phyloP scores from a whole-genome alignment of 2,329 filamentous ascomycete species.

The Claviceps spartinae region DNA sequence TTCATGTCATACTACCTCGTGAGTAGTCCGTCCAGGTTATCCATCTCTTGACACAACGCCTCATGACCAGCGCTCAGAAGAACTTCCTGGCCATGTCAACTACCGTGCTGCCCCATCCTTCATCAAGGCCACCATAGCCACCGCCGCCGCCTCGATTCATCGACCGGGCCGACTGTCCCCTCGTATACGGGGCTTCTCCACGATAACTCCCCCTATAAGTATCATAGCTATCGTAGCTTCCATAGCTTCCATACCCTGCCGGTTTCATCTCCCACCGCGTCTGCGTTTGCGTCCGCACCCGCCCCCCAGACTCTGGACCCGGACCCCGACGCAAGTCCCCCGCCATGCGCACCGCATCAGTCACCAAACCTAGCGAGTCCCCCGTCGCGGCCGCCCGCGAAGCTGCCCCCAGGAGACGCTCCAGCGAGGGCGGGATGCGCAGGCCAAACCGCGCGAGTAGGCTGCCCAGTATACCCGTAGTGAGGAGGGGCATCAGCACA shows the following conservation, averaged over 20 bases:
- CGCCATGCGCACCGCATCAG: constrained; percentile 43
- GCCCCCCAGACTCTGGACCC: too few species aligned
- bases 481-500: constrained; percentile 76
- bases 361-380: constrained; percentile 34
- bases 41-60: neutral
- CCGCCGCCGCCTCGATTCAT: constrained; percentile 1
- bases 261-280: too few species aligned
- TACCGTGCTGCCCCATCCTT: constrained; percentile 22
- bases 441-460: constrained; percentile 70
- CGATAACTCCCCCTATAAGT: constrained; percentile 7
- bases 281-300: too few species aligned
- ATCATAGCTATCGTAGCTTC: neutral
- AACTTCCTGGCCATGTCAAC: constrained; percentile 29
- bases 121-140: constrained; percentile 6
- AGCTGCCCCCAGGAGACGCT: constrained; percentile 43
- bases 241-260: constrained; percentile 13
- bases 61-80: constrained; percentile 15
- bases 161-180: neutral
- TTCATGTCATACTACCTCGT: too few species aligned
- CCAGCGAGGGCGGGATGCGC: constrained; percentile 51
- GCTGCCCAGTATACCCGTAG: constrained; percentile 66
- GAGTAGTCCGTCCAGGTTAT: too few species aligned
- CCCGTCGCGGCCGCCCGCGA: constrained; percentile 34
- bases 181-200: constrained; percentile 4
- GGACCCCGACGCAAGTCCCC: constrained; percentile 14